A percentile compares a stretch with the other conserved stretches of the same genome.
phyloP scores from a whole-genome alignment of 805 yeast genomes.

The Zygotorulaspora danielsina region DNA sequence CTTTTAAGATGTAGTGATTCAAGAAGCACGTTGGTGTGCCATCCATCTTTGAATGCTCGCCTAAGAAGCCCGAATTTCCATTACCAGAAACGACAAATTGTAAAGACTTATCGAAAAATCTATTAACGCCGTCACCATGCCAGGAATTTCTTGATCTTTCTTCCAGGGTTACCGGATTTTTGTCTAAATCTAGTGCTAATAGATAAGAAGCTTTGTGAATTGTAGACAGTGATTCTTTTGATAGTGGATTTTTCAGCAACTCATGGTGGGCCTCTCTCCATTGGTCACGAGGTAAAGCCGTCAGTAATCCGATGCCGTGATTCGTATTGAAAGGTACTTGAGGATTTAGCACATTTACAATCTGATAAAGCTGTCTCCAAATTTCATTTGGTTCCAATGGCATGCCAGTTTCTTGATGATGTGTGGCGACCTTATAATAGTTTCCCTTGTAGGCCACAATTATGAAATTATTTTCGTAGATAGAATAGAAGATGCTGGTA shows the following conservation, averaged over 20 bases:
- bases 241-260: slow-evolving; percentile 56
- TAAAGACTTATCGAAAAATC: slow-evolving; percentile 88
- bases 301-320: slow-evolving; percentile 68
- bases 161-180: slow-evolving; percentile 70
- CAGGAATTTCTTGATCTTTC: slow-evolving; percentile 81
- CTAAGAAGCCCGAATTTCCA: slow-evolving; percentile 87
- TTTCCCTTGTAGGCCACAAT: slow-evolving; percentile 71
- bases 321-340: slow-evolving; percentile 21
- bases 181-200: slow-evolving; percentile 61
- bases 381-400: slow-evolving; percentile 46
- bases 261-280: slow-evolving; percentile 62
- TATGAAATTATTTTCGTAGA: slow-evolving; percentile 56
- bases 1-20: slow-evolving; percentile 67
- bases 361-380: slow-evolving; percentile 54
- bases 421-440: slow-evolving; percentile 72
- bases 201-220: slow-evolving; percentile 78
- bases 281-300: slow-evolving; percentile 80
- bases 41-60: slow-evolving; percentile 97
- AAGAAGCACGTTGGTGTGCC: slow-evolving; percentile 91
- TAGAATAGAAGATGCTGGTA: slow-evolving; percentile 49
- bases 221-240: slow-evolving; percentile 55
- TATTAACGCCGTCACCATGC: slow-evolving; percentile 93
- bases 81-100: slow-evolving; percentile 78
- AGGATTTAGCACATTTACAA: slow-evolving; percentile 40
- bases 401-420: slow-evolving; percentile 39